These are phyloP conservation scores for Aspergillus luchuensis DNA, from an alignment of 2,329 filamentous ascomycete species.

Conservation along the genomic window DNA sequence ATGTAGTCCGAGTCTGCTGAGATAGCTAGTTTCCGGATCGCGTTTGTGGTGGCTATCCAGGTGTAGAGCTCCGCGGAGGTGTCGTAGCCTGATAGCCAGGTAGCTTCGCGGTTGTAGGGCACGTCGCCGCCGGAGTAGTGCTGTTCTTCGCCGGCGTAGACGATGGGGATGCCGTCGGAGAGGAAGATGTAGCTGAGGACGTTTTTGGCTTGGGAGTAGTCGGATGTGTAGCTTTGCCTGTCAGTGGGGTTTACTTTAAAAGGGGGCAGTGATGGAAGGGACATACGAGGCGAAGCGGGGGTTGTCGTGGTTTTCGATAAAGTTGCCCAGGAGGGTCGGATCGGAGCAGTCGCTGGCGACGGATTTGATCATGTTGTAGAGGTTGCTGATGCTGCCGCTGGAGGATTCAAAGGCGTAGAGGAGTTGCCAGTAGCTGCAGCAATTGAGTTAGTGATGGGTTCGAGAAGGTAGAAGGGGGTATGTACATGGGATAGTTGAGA, in stretches of 20 bases:
- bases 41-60: slow-evolving; percentile 52
- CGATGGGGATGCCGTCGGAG: slow-evolving; percentile 61
- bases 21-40: slow-evolving; percentile 51
- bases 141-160: slow-evolving; percentile 70
- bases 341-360: slow-evolving; percentile 43
- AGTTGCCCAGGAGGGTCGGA: slow-evolving; percentile 53
- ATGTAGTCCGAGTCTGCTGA: slow-evolving; percentile 41
- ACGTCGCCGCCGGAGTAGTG: slow-evolving; percentile 55
- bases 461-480: neutral
- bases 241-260: too few relatives aligned
- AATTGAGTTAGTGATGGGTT: neutral
- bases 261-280: neutral
- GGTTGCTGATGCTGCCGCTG: slow-evolving; percentile 36
- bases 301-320: slow-evolving; percentile 65
- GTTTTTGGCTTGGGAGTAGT: slow-evolving; percentile 58
- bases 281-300: slow-evolving; percentile 52
- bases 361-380: slow-evolving; percentile 37
- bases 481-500: slow-evolving; percentile 51
- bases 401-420: slow-evolving; percentile 37
- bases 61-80: slow-evolving; percentile 52
- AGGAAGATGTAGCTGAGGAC: slow-evolving; percentile 63
- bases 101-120: slow-evolving; percentile 58
- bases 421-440: slow-evolving; percentile 32
- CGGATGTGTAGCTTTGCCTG: slow-evolving; percentile 29
- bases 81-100: slow-evolving; percentile 58